Evolutionary conservation across 495 filamentous ascomycete species (phyloP).

Genomic region (Aspergillus baeticus): DNA sequence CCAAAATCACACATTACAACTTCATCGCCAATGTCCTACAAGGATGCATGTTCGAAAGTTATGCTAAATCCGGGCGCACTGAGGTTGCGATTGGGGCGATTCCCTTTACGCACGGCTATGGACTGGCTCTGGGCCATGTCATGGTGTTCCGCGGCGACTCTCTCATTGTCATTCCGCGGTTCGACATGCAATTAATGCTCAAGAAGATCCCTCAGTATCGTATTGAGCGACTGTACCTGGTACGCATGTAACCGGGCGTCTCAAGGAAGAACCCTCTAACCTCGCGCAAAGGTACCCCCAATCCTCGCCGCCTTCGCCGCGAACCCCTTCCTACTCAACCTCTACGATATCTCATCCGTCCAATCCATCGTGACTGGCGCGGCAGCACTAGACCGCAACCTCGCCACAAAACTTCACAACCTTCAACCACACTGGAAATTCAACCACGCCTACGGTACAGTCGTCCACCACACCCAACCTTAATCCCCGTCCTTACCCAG

Average conservation of each 20-base stretch:
- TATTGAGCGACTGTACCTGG: constrained; percentile 10
- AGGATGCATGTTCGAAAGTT: constrained; percentile 11
- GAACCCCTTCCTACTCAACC: constrained; percentile 9
- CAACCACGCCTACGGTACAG: constrained; percentile 10
- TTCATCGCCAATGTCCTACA: constrained; percentile 13
- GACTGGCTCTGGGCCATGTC: constrained; percentile 2
- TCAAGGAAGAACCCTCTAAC: background rate
- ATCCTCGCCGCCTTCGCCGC: constrained; percentile 10
- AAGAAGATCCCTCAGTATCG: constrained; percentile 9
- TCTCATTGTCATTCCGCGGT: constrained; percentile 10
- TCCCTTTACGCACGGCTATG: constrained; percentile 15
- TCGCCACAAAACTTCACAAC: constrained; percentile 2
- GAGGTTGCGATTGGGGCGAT: constrained; percentile 10
- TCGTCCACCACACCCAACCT: background rate
- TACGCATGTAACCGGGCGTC: background rate
- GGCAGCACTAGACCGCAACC: constrained; percentile 1
- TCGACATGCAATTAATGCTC: constrained; percentile 13
- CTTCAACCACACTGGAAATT: constrained; percentile 8
- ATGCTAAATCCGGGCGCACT: constrained; percentile 7
- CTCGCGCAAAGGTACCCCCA: constrained; percentile 8
- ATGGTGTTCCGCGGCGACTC: constrained; percentile 10
- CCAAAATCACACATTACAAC: constrained; percentile 14
- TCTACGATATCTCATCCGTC: constrained; percentile 12
- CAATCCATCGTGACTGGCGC: constrained; percentile 10
- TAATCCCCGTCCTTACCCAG: too few relatives aligned